These are phyloP conservation scores for Fusarium neocosmosporiellum DNA, from an alignment of 2,329 filamentous ascomycete genomes.

Conservation along the genomic window DNA sequence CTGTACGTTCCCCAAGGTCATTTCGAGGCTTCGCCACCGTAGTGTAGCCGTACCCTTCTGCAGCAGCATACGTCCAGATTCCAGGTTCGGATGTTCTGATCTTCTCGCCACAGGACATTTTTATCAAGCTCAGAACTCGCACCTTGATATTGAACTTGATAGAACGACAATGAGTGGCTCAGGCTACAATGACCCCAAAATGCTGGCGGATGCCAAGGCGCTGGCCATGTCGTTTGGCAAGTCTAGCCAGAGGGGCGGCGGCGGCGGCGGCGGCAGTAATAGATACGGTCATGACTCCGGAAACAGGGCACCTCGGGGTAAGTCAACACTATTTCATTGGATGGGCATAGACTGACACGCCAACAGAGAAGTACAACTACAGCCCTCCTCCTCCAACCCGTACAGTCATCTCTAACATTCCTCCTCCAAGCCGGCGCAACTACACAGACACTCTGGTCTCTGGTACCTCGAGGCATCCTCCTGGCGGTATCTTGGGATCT, in stretches of 20 bases:
- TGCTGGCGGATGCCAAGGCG: constrained; percentile 43
- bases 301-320: constrained; percentile 23
- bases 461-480: constrained; percentile 7
- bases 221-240: constrained; percentile 41
- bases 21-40: neutral
- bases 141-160: neutral
- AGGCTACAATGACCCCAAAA: constrained; percentile 39
- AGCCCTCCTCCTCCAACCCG: constrained; percentile 2
- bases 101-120: neutral
- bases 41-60: neutral
- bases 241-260: neutral
- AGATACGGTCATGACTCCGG: neutral
- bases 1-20: neutral
- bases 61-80: neutral
- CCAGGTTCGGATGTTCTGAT: neutral
- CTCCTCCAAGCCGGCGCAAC: constrained; percentile 32
- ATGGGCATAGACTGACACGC: constrained; percentile 1
- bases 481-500: constrained; percentile 37
- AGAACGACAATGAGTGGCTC: constrained; percentile 21
- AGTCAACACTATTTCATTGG: neutral
- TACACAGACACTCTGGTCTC: constrained; percentile 26
- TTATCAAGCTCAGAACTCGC: neutral
- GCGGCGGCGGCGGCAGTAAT: neutral
- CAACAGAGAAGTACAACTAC: constrained; percentile 10
- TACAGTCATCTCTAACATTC: neutral